Percentiles rank a stretch among this genome's conserved stretches.
These are phyloP conservation scores for Sesbania bispinosa DNA, from an alignment of 306 rosid genomes.

Conservation along the genomic window DNA sequence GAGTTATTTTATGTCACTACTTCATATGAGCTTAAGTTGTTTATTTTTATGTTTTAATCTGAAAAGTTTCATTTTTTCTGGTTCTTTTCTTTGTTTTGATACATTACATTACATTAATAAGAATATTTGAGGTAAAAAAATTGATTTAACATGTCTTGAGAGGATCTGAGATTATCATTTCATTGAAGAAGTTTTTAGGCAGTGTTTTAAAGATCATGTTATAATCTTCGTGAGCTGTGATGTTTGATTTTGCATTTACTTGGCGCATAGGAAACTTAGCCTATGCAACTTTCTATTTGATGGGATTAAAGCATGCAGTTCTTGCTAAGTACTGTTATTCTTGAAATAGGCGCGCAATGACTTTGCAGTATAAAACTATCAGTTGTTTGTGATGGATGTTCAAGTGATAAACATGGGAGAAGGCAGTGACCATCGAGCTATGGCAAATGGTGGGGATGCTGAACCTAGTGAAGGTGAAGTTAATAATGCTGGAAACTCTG, in stretches of 20 bases:
- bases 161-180: neutral
- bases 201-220: neutral
- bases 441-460: slow-evolving; percentile 37
- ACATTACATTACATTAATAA: neutral
- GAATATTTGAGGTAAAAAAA: slow-evolving; percentile 10
- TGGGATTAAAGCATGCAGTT: slow-evolving; percentile 27
- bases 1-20: neutral
- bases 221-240: slow-evolving; percentile 3
- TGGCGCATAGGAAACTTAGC: slow-evolving; percentile 1
- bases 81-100: neutral
- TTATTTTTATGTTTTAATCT: neutral
- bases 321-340: neutral
- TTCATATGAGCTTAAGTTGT: neutral
- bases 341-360: slow-evolving; percentile 4
- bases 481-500: slow-evolving; percentile 42
- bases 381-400: slow-evolving; percentile 58
- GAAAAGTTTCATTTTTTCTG: neutral
- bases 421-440: slow-evolving; percentile 52
- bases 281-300: slow-evolving; percentile 9
- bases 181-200: neutral
- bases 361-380: slow-evolving; percentile 11
- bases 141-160: neutral
- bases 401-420: slow-evolving; percentile 58
- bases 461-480: slow-evolving; percentile 48
- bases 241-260: slow-evolving; percentile 13